phyloP scores from a whole-genome alignment of 2,329 filamentous ascomycete species.

The Colletotrichum tamarilloi region DNA sequence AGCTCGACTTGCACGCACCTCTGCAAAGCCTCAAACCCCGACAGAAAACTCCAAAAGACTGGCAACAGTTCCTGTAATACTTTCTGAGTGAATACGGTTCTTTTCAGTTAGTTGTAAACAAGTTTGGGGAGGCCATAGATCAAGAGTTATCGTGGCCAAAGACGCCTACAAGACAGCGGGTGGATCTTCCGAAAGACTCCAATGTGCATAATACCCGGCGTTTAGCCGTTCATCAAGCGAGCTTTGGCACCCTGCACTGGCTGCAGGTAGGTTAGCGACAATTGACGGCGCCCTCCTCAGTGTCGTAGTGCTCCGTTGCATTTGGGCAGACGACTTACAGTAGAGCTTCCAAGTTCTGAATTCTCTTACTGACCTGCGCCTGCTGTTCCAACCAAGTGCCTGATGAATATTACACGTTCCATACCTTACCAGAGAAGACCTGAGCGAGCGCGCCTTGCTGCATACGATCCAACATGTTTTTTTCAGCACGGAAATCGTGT shows the following conservation, averaged over 20 bases:
- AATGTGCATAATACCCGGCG: neutral
- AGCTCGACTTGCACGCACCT: neutral
- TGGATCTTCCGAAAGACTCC: neutral
- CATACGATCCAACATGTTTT: neutral
- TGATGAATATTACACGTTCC: neutral
- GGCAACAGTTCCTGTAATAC: too few species aligned
- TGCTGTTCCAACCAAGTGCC: neutral
- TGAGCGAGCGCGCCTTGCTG: neutral
- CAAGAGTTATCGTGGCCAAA: neutral
- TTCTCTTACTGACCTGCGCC: neutral
- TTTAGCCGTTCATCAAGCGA: slow-evolving; percentile 15
- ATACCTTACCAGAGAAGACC: neutral
- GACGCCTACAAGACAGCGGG: neutral
- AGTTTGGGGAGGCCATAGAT: neutral
- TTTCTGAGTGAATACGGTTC: too few species aligned
- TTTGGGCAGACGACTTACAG: too few species aligned
- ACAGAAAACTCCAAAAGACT: too few species aligned
- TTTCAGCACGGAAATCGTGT: neutral
- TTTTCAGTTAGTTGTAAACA: neutral
- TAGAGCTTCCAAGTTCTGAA: neutral
- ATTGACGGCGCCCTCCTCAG: neutral
- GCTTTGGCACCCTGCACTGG: neutral
- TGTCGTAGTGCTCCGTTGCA: neutral
- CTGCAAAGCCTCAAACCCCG: neutral
- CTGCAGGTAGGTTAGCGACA: neutral